These are phyloP conservation scores for Acrodontium crateriforme DNA, from an alignment of 2,329 filamentous ascomycete species.

Conservation along the genomic window DNA sequence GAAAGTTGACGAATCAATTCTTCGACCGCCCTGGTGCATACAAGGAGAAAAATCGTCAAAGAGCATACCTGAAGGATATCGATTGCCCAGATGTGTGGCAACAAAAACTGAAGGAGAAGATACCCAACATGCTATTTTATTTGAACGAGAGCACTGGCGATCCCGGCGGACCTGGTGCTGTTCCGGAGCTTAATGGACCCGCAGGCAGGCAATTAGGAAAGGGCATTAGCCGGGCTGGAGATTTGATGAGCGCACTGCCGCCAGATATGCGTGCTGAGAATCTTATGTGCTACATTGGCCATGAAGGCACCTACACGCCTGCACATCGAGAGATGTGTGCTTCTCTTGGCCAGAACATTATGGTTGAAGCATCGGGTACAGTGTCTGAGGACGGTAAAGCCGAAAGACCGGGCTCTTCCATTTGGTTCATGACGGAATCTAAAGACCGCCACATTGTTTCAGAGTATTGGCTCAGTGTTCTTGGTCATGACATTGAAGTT, in stretches of 20 bases:
- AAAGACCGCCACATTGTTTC: slow-evolving; percentile 82
- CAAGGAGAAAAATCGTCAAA: slow-evolving; percentile 64
- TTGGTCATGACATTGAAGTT: slow-evolving; percentile 93
- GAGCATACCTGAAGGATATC: slow-evolving; percentile 92
- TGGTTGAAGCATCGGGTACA: slow-evolving; percentile 73
- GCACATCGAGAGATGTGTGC: slow-evolving; percentile 97
- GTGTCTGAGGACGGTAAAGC: slow-evolving; percentile 54
- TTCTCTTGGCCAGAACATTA: slow-evolving; percentile 89
- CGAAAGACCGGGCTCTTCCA: slow-evolving; percentile 67
- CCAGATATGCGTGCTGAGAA: slow-evolving; percentile 84
- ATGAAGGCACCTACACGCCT: slow-evolving; percentile 93
- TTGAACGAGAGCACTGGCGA: slow-evolving; percentile 65
- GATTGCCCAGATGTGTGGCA: slow-evolving; percentile 86
- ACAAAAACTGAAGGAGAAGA: slow-evolving; percentile 59
- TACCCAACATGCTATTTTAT: slow-evolving; percentile 77
- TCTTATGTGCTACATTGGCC: slow-evolving; percentile 95
- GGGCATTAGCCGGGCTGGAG: slow-evolving; percentile 61
- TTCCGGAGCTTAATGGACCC: slow-evolving; percentile 29
- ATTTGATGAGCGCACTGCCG: slow-evolving; percentile 88
- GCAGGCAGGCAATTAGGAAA: slow-evolving; percentile 38
- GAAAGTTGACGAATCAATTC: slow-evolving; percentile 70
- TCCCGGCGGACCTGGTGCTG: slow-evolving; percentile 40
- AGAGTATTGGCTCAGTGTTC: slow-evolving; percentile 83
- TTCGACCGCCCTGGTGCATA: slow-evolving; percentile 54
- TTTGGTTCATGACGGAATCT: slow-evolving; percentile 98